Percentiles rank a stretch among this genome's conserved stretches.
These are phyloP conservation scores for Lactarius hatsudake DNA, from an alignment of 768 basidiomycete genomes.

Conservation along the genomic window DNA sequence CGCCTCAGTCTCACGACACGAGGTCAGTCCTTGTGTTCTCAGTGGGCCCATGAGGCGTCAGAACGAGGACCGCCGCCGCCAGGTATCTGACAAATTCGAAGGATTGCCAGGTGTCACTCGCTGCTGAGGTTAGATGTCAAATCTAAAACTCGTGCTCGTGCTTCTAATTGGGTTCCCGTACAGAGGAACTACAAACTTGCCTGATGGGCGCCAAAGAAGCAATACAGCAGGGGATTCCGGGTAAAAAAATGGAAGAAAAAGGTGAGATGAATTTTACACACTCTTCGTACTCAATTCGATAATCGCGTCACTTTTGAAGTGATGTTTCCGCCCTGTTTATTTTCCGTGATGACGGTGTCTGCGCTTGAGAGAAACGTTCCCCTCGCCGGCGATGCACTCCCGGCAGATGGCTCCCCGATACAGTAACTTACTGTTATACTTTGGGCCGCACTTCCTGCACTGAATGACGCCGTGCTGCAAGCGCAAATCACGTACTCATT, in stretches of 20 bases:
- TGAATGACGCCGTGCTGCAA: not conserved
- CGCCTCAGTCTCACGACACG: not conserved
- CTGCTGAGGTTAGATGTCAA: not conserved
- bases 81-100: too few relatives aligned
- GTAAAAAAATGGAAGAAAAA: not conserved
- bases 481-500: constrained; percentile 4
- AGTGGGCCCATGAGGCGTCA: not conserved
- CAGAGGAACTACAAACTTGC: not conserved
- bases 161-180: not conserved
- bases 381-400: not conserved
- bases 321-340: not conserved
- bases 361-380: not conserved
- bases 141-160: not conserved
- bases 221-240: not conserved
- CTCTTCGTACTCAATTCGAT: not conserved
- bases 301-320: not conserved
- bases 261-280: not conserved
- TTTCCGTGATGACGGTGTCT: not conserved
- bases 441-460: constrained; percentile 17
- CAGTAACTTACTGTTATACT: not conserved
- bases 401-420: constrained; percentile 9
- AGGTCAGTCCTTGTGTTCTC: not conserved
- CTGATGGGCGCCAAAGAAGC: not conserved
- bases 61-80: not conserved
- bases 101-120: not conserved